Percentiles rank a stretch among this genome's conserved stretches.
phyloP scores from a whole-genome alignment of 441 rosid species.

The Gossypium davidsonii region DNA sequence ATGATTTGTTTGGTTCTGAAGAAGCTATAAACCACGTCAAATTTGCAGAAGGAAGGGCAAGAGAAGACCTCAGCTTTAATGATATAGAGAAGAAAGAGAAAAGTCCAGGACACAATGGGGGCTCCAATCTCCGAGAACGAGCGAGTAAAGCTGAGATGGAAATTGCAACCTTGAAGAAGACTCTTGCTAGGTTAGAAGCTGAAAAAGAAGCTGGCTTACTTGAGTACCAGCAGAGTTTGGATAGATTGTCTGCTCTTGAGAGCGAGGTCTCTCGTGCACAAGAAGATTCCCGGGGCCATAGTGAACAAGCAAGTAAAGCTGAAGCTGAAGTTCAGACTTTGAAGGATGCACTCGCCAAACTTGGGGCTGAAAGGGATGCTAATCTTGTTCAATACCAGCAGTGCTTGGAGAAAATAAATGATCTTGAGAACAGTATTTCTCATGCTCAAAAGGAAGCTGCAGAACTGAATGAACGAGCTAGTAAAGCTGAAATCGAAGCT shows the following conservation, averaged over 20 bases:
- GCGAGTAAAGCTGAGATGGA: slow-evolving; percentile 64
- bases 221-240: slow-evolving; percentile 67
- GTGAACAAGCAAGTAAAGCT: slow-evolving; percentile 59
- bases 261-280: slow-evolving; percentile 59
- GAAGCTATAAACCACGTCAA: slow-evolving; percentile 23
- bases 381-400: slow-evolving; percentile 59
- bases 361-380: slow-evolving; percentile 55
- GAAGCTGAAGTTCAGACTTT: slow-evolving; percentile 67
- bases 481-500: slow-evolving; percentile 51
- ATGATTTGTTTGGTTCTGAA: slow-evolving; percentile 39
- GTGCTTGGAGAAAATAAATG: slow-evolving; percentile 60
- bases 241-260: slow-evolving; percentile 62
- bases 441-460: slow-evolving; percentile 48
- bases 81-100: slow-evolving; percentile 45
- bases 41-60: slow-evolving; percentile 43
- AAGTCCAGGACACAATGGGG: slow-evolving; percentile 18
- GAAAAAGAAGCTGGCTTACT: slow-evolving; percentile 75
- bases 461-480: slow-evolving; percentile 52
- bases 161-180: slow-evolving; percentile 58
- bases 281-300: slow-evolving; percentile 49
- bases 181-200: slow-evolving; percentile 70
- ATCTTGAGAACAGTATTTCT: slow-evolving; percentile 48
- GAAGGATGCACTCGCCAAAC: slow-evolving; percentile 48
- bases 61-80: slow-evolving; percentile 63
- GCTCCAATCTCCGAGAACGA: slow-evolving; percentile 42